These are phyloP conservation scores for Schizothecium vesticola DNA, from an alignment of 495 filamentous ascomycete genomes.

Conservation along the genomic window DNA sequence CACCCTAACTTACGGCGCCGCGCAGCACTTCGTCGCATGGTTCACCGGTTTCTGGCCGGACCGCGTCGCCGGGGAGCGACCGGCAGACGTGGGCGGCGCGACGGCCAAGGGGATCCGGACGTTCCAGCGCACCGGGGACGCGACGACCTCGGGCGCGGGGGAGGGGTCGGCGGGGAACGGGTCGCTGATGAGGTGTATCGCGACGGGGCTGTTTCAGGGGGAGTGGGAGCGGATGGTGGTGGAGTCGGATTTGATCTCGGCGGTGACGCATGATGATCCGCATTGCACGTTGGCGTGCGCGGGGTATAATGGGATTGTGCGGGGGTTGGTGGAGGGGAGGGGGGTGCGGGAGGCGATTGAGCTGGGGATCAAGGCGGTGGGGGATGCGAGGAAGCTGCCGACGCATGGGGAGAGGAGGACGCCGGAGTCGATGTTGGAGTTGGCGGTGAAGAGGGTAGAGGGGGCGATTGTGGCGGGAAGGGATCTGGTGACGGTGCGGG, in stretches of 20 bases:
- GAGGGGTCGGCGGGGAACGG: constrained; percentile 25
- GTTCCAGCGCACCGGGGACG: constrained; percentile 13
- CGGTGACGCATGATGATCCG: constrained; percentile 23
- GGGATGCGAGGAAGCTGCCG: not conserved
- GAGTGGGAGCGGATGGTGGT: not conserved
- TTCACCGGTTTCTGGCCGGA: constrained; percentile 24
- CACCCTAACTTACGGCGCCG: constrained; percentile 10
- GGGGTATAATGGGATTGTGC: constrained; percentile 22
- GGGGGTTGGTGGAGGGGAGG: constrained; percentile 18
- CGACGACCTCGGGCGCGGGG: constrained; percentile 15
- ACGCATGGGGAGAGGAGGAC: not conserved
- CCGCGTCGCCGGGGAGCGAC: constrained; percentile 8
- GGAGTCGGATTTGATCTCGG: constrained; percentile 17
- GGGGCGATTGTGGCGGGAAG: constrained; percentile 13
- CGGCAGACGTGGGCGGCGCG: constrained; percentile 23
- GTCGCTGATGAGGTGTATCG: constrained; percentile 26
- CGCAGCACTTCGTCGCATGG: constrained; percentile 25
- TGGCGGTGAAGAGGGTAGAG: constrained; percentile 12
- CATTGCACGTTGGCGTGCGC: constrained; percentile 19
- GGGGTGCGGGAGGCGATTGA: constrained; percentile 15
- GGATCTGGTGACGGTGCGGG: constrained; percentile 9
- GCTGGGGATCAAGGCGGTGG: constrained; percentile 6
- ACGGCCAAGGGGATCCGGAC: constrained; percentile 15
- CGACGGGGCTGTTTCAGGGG: constrained; percentile 20
- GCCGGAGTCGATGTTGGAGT: not conserved